Evolutionary conservation across 2,329 filamentous ascomycete species (phyloP), one percentile per base, ranked within the genome.

Genomic region (Colletotrichum sp.): DNA sequence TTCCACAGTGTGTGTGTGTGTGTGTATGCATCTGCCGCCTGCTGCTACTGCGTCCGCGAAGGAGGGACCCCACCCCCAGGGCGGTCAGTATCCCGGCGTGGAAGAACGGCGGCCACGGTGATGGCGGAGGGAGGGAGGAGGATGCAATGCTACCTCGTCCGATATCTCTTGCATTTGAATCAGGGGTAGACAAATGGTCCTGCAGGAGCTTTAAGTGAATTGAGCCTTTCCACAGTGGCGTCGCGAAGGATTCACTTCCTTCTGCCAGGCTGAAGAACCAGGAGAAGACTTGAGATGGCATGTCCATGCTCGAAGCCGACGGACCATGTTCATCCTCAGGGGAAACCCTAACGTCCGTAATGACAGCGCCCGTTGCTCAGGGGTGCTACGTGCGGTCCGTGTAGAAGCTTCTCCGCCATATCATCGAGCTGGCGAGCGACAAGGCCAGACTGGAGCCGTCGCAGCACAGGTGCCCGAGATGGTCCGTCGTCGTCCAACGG

Each of bases 91-190:
- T 36, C 19, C 63, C 55, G 27, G 44, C 30, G 13, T 30, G n/a
- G 32, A 22, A 7, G 22, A 28, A 66, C 44, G 44, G 30, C 32
- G 27, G 55, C 30, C 30, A 63, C 27, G 39, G 16, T 34, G 25
- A 48, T 36, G 44, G 44, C 44, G n/a, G n/a, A 52, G 44, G n/a
- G 69, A 63, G 16, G 22, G 27, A 27, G 72, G 34, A 39, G 48
- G 70, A 48, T 76, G 70, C 74, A 65, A 65, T 73, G 64, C 70
- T 66, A 69, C 74, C 36, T 76, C 64, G 70, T 65, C 74, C 70
- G 71, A 69, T 65, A 68, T 27, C 57, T 16, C 28, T 16, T 73
- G 57, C 59, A 68, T 68, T 68, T 65, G 73, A 59, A 64, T 73
- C 70, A 73, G 73, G 73, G 73, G 73, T 59, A 69, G 59, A 59